Base-by-base conservation (phyloP, 345 rosid genomes). In the Euphorbia pulcherrima region DNA sequence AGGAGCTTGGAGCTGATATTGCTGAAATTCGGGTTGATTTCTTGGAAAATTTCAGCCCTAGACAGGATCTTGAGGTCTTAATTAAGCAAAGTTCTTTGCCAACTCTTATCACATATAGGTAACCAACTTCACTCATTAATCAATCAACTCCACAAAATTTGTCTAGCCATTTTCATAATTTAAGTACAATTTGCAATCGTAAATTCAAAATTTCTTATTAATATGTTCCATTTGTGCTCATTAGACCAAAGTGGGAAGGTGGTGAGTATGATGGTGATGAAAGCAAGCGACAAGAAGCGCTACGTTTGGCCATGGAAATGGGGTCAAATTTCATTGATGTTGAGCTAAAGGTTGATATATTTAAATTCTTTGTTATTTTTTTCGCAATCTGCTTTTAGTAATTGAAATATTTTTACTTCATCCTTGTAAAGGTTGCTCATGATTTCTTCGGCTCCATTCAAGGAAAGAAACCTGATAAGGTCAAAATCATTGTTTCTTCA, bases 231-330 rank as follows among this genome's bases (percentile, higher is more conserved):
- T 21, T 53, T 72, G 27, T n/a, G 9, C 60, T 24, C 59, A n/a
- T 28, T 68, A 84, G 87, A 64, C 92, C 87, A 24, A 80, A 72
- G 64, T 84, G 87, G 89, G 91, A 87, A 77, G 91, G 91, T 9
- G 88, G 91, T 18, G 75, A 73, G 69, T 84, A 84, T 59, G 87
- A 76, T 66, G 91, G 88, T 35, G 82, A 83, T 62, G 87, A 87
- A 50, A 68, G 70, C 60, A 73, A 33, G 73, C 65, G 91, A 50
- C 71, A 39, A 37, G 83, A 81, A 18, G 82, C 81, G 24, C 68
- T 87, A 10, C 80, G 68, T 35, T 62, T 83, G 14, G 91, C 88
- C 21, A 27, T 79, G 74, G 87, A 84, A 71, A 65, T 81, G 65
- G 88, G 87, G 73, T 85, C 91, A 8, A 81, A 79, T 74, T 87